Percentiles rank a stretch among this genome's conserved stretches.
phyloP scores from a whole-genome alignment of 2,329 filamentous ascomycete species.

The Proliferodiscus dingleyae region DNA sequence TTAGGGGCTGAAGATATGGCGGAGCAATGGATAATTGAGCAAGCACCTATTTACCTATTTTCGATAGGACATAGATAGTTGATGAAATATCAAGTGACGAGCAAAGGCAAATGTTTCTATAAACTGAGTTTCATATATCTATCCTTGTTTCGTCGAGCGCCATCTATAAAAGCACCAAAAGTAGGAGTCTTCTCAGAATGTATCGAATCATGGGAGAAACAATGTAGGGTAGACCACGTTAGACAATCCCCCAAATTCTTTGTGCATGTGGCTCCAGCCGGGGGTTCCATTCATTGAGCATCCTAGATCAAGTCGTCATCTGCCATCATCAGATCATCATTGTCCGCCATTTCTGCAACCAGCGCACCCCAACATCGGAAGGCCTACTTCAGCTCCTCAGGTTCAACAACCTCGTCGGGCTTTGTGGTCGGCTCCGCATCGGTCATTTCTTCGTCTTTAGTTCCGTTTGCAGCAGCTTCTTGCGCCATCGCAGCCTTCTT shows the following conservation, averaged over 20 bases:
- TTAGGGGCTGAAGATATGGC: too few species aligned
- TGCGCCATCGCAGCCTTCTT: constrained; percentile 44
- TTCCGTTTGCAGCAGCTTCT: constrained; percentile 24
- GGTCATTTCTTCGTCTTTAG: constrained; percentile 58
- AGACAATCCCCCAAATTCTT: background rate
- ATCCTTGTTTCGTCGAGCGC: constrained; percentile 15
- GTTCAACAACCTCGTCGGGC: constrained; percentile 38
- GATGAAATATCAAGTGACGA: too few species aligned
- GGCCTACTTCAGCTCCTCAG: constrained; percentile 25
- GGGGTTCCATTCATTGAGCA: background rate
- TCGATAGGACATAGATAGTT: too few species aligned
- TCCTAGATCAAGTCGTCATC: background rate
- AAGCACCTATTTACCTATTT: too few species aligned
- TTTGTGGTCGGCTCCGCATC: constrained; percentile 50
- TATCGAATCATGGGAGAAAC: constrained; percentile 1
- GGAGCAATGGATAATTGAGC: too few species aligned
- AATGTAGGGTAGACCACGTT: background rate
- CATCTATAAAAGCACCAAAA: constrained; percentile 19
- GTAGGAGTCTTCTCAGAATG: constrained; percentile 3
- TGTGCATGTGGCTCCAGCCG: background rate
- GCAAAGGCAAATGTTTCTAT: too few species aligned
- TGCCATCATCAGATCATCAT: constrained; percentile 22
- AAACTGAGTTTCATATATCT: constrained; percentile 4
- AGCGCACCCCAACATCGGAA: background rate
- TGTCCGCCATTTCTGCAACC: constrained; percentile 1